Conservation (phyloP, 2,329 filamentous ascomycete species). For the Coniochaeta ligniaria region DNA sequence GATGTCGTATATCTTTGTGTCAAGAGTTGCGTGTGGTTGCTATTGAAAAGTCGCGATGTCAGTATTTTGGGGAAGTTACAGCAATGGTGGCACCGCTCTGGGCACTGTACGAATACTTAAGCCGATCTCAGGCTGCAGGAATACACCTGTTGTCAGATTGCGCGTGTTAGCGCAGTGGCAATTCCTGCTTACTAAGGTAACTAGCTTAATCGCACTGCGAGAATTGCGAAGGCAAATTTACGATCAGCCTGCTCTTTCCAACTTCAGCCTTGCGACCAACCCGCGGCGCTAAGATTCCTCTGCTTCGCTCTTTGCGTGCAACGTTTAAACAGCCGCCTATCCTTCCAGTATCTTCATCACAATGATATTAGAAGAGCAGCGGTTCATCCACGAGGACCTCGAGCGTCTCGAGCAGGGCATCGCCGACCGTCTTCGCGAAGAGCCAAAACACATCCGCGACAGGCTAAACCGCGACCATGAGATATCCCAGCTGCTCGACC, state of each 20-base stretch:
- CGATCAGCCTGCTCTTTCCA: background rate
- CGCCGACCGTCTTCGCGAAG: slow-evolving; percentile 79
- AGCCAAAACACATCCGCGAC: slow-evolving; percentile 85
- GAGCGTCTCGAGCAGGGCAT: slow-evolving; percentile 94
- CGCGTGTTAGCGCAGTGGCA: no score
- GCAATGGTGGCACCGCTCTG: background rate
- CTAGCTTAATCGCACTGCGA: no score
- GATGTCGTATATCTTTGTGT: background rate
- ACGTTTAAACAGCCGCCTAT: background rate
- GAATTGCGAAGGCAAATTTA: background rate
- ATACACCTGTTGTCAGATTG: no score
- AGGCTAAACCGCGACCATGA: slow-evolving; percentile 88
- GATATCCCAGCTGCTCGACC: slow-evolving; percentile 75
- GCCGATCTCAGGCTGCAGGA: no score
- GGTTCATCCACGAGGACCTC: slow-evolving; percentile 90
- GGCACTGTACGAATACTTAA: no score
- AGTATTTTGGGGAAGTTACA: background rate
- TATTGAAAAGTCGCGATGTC: background rate
- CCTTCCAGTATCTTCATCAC: slow-evolving; percentile 8
- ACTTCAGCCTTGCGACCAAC: background rate
- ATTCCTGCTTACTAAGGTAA: no score
- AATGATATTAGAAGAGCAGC: slow-evolving; percentile 88
- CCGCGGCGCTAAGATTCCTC: background rate
- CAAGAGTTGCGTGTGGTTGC: background rate
- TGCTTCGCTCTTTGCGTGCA: background rate